phyloP scores from a whole-genome alignment of 768 basidiomycete genomes.

The Strobilomyces echinocephalus region DNA sequence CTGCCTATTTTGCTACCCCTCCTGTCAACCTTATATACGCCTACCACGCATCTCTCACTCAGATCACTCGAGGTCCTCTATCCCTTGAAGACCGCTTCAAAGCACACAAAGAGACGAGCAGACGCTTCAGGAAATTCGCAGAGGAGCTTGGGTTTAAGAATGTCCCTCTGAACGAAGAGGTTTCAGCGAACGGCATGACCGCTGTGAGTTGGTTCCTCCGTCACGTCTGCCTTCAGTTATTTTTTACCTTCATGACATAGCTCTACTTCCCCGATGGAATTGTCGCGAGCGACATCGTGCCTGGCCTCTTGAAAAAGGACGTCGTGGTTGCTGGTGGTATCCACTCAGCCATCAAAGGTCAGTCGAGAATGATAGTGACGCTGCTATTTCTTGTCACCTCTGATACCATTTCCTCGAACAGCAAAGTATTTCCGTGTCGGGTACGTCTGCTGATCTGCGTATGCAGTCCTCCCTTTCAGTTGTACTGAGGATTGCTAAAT shows the following conservation, averaged over 20 bases:
- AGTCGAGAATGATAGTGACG: constrained; percentile 11
- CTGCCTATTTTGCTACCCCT: constrained; percentile 93
- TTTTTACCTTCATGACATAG: constrained; percentile 28
- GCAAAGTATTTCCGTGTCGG: constrained; percentile 93
- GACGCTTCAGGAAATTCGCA: constrained; percentile 45
- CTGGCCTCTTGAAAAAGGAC: constrained; percentile 63
- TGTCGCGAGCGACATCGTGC: constrained; percentile 70
- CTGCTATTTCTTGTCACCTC: not conserved
- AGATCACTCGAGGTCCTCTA: constrained; percentile 58
- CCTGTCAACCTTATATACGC: constrained; percentile 94
- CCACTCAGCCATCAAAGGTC: constrained; percentile 77
- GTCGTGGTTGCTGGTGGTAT: constrained; percentile 87
- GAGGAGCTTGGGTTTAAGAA: constrained; percentile 65
- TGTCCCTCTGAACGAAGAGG: constrained; percentile 55
- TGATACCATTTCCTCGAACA: constrained; percentile 22
- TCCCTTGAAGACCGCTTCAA: constrained; percentile 76
- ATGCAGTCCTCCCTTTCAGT: not conserved
- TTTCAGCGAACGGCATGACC: constrained; percentile 92
- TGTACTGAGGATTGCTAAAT: constrained; percentile 1
- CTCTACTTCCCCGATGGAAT: constrained; percentile 82
- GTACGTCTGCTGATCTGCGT: constrained; percentile 31
- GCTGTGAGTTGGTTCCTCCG: constrained; percentile 46
- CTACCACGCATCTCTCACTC: constrained; percentile 72
- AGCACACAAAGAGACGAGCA: constrained; percentile 65
- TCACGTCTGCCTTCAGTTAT: no score